Conservation (phyloP, 2,329 filamentous ascomycete species). For the Aureobasidium sp. region DNA sequence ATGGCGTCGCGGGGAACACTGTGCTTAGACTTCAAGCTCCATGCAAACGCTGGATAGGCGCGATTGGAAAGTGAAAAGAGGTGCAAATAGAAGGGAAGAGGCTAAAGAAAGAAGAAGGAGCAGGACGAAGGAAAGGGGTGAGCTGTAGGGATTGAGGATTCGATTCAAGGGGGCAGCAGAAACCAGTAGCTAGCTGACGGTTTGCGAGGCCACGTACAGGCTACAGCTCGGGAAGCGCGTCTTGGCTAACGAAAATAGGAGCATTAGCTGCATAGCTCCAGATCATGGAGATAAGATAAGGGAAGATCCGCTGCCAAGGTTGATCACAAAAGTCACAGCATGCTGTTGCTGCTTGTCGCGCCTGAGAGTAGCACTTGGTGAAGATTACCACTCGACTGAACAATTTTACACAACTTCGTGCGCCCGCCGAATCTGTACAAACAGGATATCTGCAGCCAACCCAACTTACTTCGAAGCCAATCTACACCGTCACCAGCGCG, state of each 20-base stretch:
- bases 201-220: neutral
- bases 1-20: neutral
- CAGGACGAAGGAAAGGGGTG: neutral
- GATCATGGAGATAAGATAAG: neutral
- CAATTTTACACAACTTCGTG: neutral
- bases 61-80: neutral
- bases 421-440: neutral
- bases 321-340: neutral
- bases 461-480: neutral
- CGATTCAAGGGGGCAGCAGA: neutral
- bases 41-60: neutral
- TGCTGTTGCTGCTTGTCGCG: neutral
- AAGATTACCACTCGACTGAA: neutral
- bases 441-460: neutral
- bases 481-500: neutral
- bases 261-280: neutral
- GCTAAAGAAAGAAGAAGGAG: neutral
- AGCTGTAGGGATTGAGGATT: neutral
- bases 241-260: neutral
- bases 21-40: slow-evolving; percentile 7
- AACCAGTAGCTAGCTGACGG: neutral
- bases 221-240: neutral
- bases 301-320: neutral
- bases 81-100: neutral
- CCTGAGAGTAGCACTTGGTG: neutral